Evolutionary conservation across 345 rosid species (phyloP), one percentile per base, ranked within the genome.

Genomic region (Euphorbia lathyris): DNA sequence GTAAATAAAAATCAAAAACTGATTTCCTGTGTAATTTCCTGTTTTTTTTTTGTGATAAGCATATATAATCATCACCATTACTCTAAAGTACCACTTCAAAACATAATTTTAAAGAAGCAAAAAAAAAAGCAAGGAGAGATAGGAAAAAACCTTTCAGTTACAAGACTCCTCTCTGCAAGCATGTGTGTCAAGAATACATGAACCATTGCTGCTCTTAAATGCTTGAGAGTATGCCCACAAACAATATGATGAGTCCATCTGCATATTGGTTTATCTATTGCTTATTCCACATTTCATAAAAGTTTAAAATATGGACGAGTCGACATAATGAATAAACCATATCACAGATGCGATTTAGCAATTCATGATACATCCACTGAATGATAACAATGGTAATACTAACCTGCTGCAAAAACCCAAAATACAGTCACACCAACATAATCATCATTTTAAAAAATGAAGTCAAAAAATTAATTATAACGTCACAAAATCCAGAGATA

Each of bases 351-450:
- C 22, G 60, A 0, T 36, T 36, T 1, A 10, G 25, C 27, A 36
- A 32, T 61, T 20, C 34, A 10, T 57, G 60, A 71, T 53, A 71
- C 14, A 26, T 16, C 8, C 0, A 19, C 58, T 16, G 12, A 52
- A 61, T 22, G 0, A 2, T 13, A 7, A 12, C 14, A 65, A 62
- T 60, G 32, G 52, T 74, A 78, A 34, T 50, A 76, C 72, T 74
- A 82, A 92, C 97, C 98, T 83, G 96, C 97, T 36, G 97, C 98
- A 96, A 93, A 90, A 10, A 94, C 88, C 98, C 98, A 94, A 72
- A 82, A 94, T 0, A 89, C 47, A 36, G 98, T n/a, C n/a, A n/a
- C n/a, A n/a, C n/a, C n/a, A n/a, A n/a, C n/a, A n/a, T n/a, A n/a
- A n/a, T n/a, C n/a, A n/a, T n/a, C n/a, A n/a, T n/a, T n/a, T n/a